Conservation (phyloP, 129 eudicot genomes). For the Lonicera japonica region DNA sequence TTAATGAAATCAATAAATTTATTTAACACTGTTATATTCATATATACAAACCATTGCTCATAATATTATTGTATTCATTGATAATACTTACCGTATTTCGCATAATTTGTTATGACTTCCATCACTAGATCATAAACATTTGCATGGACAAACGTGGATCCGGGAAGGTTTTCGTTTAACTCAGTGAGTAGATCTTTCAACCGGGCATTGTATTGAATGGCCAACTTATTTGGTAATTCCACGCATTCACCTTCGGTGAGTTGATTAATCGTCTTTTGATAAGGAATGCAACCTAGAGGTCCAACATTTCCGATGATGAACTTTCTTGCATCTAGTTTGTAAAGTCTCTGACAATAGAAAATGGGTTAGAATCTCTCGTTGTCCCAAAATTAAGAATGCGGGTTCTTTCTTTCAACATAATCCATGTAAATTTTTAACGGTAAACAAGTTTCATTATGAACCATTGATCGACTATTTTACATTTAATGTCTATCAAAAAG, state of each 20-base stretch:
- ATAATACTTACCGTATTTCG: conserved; percentile 52
- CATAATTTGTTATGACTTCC: conserved; percentile 89
- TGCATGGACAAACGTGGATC: conserved; percentile 85
- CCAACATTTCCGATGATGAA: conserved; percentile 86
- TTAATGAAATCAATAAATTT: too few species aligned
- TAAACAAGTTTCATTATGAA: too few species aligned
- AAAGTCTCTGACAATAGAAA: conserved; percentile 59
- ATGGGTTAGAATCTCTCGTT: too few species aligned
- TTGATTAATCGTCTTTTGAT: conserved; percentile 84
- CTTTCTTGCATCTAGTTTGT: conserved; percentile 77
- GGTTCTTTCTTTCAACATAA: too few species aligned
- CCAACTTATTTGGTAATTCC: conserved; percentile 75
- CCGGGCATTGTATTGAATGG: conserved; percentile 60
- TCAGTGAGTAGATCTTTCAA: conserved; percentile 64
- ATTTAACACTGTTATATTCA: too few species aligned
- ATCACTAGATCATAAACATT: conserved; percentile 79
- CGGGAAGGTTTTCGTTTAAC: conserved; percentile 62
- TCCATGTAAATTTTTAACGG: too few species aligned
- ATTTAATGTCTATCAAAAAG: too few species aligned
- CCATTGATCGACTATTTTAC: too few species aligned
- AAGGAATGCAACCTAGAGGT: conserved; percentile 96
- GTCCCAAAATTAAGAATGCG: too few species aligned
- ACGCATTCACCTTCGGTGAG: conserved; percentile 65
- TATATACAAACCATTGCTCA: too few species aligned
- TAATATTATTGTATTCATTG: too few species aligned